Evolutionary conservation across 306 rosid genomes (phyloP), one percentile per base, ranked within the genome.

Genomic region (Quercus wislizeni): DNA sequence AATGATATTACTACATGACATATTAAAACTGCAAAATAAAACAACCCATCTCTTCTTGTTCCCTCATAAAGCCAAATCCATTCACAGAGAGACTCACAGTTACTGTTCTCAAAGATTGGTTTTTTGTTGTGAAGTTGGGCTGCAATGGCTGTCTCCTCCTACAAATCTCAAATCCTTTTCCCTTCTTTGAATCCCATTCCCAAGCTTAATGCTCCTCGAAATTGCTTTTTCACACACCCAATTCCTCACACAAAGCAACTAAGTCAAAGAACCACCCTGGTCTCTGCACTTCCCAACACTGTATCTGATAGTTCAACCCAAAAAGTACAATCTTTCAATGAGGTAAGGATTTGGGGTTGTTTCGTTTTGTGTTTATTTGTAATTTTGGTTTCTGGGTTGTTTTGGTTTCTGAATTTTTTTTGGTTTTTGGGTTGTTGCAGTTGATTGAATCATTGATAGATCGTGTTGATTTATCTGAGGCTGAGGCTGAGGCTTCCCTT

Each of bases 401-500:
- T 56, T 68, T 49, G 3, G 43, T 61, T 27, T 52, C 52, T 52
- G 12, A 20, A 52, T 18, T 59, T 17, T 38, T n/a, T 33, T 4
- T 27, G 63, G 14, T 49, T 49, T 49, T 35, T 52, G 5, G 69
- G 19, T 11, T 35, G n/a, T 49, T 3, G 80, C 84, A 94, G 98
- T 83, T 95, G 81, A 83, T 95, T 5, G 99, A 95, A 62, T 84
- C 97, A 28, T 70, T 95, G 87, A 86, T 95, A 49, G 68, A 76
- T 59, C 74, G 94, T 2, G 91, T 87, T 79, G 85, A 88, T 82
- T 85, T 92, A 35, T 81, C 98, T 28, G 97, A 91, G 77, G 61
- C 83, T 5, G 90, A 93, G 80, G 94, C 99, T 1, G 98, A 91
- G 79, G 83, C 83, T 3, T 89, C 97, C 57, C 85, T 93, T 71